Evolutionary conservation across 2,329 filamentous ascomycete species (phyloP), one percentile per base, ranked within the genome.

Genomic region (Delphinella strobiligena): DNA sequence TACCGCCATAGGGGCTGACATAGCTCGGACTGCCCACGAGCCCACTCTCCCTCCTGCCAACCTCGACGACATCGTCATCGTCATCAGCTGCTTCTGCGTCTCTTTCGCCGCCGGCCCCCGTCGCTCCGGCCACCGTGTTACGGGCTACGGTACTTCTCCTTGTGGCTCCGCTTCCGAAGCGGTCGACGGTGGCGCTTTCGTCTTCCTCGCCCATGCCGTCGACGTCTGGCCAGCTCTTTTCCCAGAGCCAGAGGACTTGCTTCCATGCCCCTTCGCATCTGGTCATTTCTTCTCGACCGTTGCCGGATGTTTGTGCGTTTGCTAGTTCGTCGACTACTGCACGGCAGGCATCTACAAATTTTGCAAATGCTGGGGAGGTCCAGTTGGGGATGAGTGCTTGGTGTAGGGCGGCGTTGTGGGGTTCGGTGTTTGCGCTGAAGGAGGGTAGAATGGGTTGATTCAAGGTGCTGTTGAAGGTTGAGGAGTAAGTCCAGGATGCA

Each of bases 351-450:
- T 68, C 66, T 14, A 69, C 65, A 43, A 69, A 69, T 43, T 68
- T 68, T 48, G 51, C 55, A 47, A 68, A 69, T 33, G 66, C 64
- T 9, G 62, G 59, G 1, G 66, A 68, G 1, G 65, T 68, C 66
- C 66, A 69, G 47, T 69, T 69, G 2, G 65, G 66, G 33, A 69
- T 69, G 17, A 69, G 54, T 4, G 64, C 61, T 51, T 69, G 65
- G 48, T 68, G 66, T 9, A 69, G 60, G 24, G 66, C 65, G 37
- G 63, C 54, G 35, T 66, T 64, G 50, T 69, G 66, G 7, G 52
- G 47, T n/a, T 66, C 63, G n/a, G 31, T 33, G 12, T 31, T 36
- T 2, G 41, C 37, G 1, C 56, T 48, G 45, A 54, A 56, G 7
- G 22, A 27, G 8, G 56, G 52, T 1, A 54, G 54, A 3, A 58